Base-by-base conservation (phyloP, 169 alveolate genomes). In the Plasmodium blacklocki region DNA sequence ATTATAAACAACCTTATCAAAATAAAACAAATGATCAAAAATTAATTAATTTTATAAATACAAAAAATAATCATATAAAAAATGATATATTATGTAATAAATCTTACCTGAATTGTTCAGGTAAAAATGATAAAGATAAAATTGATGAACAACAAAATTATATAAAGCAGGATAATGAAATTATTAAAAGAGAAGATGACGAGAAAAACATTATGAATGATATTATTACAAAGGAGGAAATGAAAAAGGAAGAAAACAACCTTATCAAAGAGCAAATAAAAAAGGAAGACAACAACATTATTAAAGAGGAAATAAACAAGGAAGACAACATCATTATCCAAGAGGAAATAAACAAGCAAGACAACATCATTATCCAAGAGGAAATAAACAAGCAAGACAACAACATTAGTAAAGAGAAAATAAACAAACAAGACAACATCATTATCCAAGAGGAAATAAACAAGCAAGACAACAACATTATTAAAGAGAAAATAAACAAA, bases 381-480 rank as follows among this genome's bases (percentile, higher is more conserved):
- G 67, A 72, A 49, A 14, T 4, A 50, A 72, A 14, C 5, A 47
- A 12, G 21, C 18, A 26, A 12, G 68, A 29, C 1, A 19, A 49
- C 4, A 7, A 14, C n/a, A 39, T 14, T 11, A 54, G n/a, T 7
- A n/a, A n/a, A 32, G 32, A n/a, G 58, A 45, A 60, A 43, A 21
- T 49, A 74, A 74, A 43, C 23, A 52, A 74, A 23, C 1, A 50
- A 15, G 23, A 18, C 3, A 47, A 74, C 26, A 23, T 15, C 18
- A 2, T 6, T 56, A 56, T 6, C n/a, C n/a, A n/a, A n/a, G 58
- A n/a, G 58, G 59, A 60, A 43, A 21, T 49, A 74, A 74, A 43
- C 23, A 52, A 74, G 50, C 1, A 50, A 15, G 23, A 18, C 3
- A 47, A 74, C 26, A 23, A 56, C 18, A 2, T 6, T 56, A 56